Percentiles rank a stretch among this genome's conserved stretches.
Conservation (phyloP, 2,329 filamentous ascomycete genomes). For the Shiraia sp. region DNA sequence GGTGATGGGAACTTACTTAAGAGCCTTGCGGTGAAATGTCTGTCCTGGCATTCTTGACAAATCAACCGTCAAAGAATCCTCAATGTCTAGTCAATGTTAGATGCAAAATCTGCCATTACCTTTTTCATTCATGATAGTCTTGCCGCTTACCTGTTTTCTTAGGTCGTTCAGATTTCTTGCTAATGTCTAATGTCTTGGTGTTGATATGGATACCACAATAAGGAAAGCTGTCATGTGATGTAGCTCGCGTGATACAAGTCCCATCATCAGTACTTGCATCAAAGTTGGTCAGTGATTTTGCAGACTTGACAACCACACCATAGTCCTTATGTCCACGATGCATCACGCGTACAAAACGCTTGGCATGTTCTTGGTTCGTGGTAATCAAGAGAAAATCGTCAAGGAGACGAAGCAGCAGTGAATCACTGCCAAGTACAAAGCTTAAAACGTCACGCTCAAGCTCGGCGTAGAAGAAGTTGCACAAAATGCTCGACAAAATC, state of each 20-base stretch:
- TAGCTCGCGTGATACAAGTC: slow-evolving; percentile 36
- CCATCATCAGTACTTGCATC: slow-evolving; percentile 63
- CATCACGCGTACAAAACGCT: slow-evolving; percentile 77
- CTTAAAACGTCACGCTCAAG: slow-evolving; percentile 71
- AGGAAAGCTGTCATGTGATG: slow-evolving; percentile 66
- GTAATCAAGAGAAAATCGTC: slow-evolving; percentile 95
- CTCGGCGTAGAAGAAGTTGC: slow-evolving; percentile 94
- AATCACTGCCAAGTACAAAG: slow-evolving; percentile 66
- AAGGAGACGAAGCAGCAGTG: slow-evolving; percentile 77
- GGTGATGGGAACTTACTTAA: slow-evolving; percentile 58
- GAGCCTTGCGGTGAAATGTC: slow-evolving; percentile 77
- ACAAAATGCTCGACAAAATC: slow-evolving; percentile 80
- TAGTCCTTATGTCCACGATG: slow-evolving; percentile 76
- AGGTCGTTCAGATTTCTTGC: slow-evolving; percentile 65
- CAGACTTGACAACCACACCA: slow-evolving; percentile 74
- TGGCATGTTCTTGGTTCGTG: slow-evolving; percentile 66
- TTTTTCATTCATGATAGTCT: background rate
- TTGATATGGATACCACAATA: slow-evolving; percentile 87
- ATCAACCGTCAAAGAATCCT: slow-evolving; percentile 79
- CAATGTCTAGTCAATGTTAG: slow-evolving; percentile 52
- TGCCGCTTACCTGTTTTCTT: slow-evolving; percentile 52
- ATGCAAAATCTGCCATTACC: slow-evolving; percentile 1
- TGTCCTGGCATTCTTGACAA: slow-evolving; percentile 71
- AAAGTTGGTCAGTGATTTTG: slow-evolving; percentile 88
- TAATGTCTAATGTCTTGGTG: slow-evolving; percentile 72